phyloP scores from a whole-genome alignment of 805 yeast genomes.

The Debaryomyces hansenii region DNA sequence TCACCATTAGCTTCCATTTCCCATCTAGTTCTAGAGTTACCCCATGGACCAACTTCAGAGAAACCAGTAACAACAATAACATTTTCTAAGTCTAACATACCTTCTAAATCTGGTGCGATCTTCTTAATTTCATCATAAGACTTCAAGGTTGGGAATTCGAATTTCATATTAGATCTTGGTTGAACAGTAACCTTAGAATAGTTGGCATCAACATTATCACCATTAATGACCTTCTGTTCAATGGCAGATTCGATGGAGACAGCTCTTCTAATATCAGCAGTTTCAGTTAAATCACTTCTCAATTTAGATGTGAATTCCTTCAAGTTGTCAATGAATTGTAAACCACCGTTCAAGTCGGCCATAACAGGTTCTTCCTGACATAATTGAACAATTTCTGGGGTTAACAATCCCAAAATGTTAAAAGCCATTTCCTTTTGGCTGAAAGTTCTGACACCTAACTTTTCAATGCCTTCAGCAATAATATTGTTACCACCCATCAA shows the following conservation, averaged over 20 bases:
- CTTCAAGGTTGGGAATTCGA: conserved; percentile 88
- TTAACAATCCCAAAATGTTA: conserved; percentile 91
- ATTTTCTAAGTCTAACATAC: conserved; percentile 86
- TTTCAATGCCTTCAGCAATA: conserved; percentile 96
- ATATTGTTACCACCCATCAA: conserved; percentile 96
- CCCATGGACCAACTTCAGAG: conserved; percentile 99
- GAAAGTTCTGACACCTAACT: conserved; percentile 94
- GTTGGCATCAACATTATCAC: conserved; percentile 85
- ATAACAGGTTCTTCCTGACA: conserved; percentile 93
- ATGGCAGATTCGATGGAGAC: conserved; percentile 91
- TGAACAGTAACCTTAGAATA: conserved; percentile 73
- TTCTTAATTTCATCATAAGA: conserved; percentile 70
- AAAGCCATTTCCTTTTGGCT: conserved; percentile 99
- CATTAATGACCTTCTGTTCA: conserved; percentile 82
- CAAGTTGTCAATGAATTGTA: conserved; percentile 88
- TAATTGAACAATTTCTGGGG: conserved; percentile 77
- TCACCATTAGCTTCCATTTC: conserved; percentile 97
- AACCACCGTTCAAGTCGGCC: conserved; percentile 99
- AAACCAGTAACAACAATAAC: conserved; percentile 97
- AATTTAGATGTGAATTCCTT: conserved; percentile 81
- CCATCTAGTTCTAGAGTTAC: conserved; percentile 99
- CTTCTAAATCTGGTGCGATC: conserved; percentile 74
- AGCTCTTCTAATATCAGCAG: conserved; percentile 91
- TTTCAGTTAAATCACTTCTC: conserved; percentile 74
- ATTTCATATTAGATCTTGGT: conserved; percentile 94